These are phyloP conservation scores for Kingdonia uniflora DNA, from an alignment of 164 flowering plant genomes.

Conservation along the genomic window DNA sequence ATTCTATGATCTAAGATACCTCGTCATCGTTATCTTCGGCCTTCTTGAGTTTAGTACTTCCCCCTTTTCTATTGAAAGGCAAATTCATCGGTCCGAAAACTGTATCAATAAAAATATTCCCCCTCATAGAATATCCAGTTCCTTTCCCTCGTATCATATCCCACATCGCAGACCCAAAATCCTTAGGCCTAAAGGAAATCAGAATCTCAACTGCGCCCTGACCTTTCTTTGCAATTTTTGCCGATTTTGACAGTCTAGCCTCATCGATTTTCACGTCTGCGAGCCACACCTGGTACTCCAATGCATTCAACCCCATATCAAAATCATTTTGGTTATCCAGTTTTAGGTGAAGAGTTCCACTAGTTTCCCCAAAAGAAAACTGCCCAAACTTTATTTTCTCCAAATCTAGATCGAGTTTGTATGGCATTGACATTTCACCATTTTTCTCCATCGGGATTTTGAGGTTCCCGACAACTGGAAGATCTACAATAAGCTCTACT, in stretches of 20 bases:
- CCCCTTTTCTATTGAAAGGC: constrained; percentile 15
- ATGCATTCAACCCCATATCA: constrained; percentile 20
- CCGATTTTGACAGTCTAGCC: constrained; percentile 14
- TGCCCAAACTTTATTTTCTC: constrained; percentile 13
- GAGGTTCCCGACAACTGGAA: constrained; percentile 16
- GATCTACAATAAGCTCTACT: constrained; percentile 19
- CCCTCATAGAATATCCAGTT: constrained; percentile 21
- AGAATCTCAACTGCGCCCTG: constrained; percentile 15
- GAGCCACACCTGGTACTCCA: constrained; percentile 21
- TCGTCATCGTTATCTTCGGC: constrained; percentile 16
- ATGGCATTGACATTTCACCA: constrained; percentile 20
- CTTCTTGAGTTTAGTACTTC: constrained; percentile 16
- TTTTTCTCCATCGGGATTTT: constrained; percentile 20
- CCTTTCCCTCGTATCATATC: constrained; percentile 23
- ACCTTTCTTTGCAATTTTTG: constrained; percentile 17
- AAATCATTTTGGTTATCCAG: constrained; percentile 25
- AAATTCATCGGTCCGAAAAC: constrained; percentile 21
- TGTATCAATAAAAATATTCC: constrained; percentile 16
- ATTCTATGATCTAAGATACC: not conserved
- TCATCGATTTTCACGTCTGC: constrained; percentile 16
- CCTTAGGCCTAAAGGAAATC: constrained; percentile 21
- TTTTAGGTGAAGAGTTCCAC: constrained; percentile 19
- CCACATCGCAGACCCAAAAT: constrained; percentile 26
- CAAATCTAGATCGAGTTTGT: constrained; percentile 19
- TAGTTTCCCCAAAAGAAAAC: constrained; percentile 23